phyloP scores from a whole-genome alignment of 2,329 filamentous ascomycete species.

The Hansfordia pulvinata region DNA sequence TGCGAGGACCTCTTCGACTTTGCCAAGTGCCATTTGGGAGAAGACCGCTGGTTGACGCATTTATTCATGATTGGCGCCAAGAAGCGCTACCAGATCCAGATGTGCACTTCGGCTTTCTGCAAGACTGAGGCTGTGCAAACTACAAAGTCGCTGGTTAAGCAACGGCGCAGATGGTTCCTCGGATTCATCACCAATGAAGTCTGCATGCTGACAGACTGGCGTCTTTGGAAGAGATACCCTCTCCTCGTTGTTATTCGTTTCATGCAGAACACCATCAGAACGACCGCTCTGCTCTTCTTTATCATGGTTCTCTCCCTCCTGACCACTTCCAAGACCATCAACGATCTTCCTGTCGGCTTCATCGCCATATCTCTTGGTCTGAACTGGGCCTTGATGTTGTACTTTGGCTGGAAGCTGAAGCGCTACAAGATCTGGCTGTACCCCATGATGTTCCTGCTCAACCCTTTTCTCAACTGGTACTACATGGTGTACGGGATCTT shows the following conservation, averaged over 20 bases:
- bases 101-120: constrained; percentile 96
- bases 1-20: constrained; percentile 95
- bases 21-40: constrained; percentile 86
- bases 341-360: constrained; percentile 79
- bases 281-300: constrained; percentile 86
- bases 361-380: constrained; percentile 84
- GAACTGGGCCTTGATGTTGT: constrained; percentile 93
- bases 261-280: constrained; percentile 92
- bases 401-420: constrained; percentile 77
- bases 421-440: constrained; percentile 93
- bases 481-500: constrained; percentile 98
- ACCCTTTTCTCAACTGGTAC: constrained; percentile 95
- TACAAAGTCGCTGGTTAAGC: constrained; percentile 75
- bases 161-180: constrained; percentile 90
- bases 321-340: constrained; percentile 66
- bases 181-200: constrained; percentile 97
- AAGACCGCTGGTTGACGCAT: constrained; percentile 94
- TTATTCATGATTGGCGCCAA: constrained; percentile 97
- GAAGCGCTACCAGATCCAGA: constrained; percentile 87
- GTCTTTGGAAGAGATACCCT: constrained; percentile 84
- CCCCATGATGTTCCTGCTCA: constrained; percentile 87
- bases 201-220: constrained; percentile 91
- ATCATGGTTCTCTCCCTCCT: constrained; percentile 80
- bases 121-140: constrained; percentile 95
- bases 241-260: constrained; percentile 77